phyloP scores from a whole-genome alignment of 495 filamentous ascomycete species.

The Penicillium silybi region DNA sequence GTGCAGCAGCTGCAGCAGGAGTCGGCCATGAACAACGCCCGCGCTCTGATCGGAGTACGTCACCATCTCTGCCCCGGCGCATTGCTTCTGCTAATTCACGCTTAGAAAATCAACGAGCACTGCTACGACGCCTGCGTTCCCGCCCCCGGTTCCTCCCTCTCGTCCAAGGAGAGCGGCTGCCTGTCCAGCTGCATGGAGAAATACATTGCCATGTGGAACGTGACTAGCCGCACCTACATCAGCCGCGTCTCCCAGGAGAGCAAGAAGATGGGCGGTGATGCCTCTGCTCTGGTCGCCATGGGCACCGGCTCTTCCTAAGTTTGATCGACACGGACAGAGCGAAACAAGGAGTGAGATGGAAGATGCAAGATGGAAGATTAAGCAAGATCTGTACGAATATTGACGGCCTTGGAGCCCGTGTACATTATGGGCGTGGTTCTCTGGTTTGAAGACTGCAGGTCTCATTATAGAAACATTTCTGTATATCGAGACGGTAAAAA shows the following conservation, averaged over 20 bases:
- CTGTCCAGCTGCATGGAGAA: constrained; percentile 92
- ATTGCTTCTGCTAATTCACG: constrained; percentile 3
- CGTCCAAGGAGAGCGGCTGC: constrained; percentile 69
- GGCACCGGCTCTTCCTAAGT: constrained; percentile 22
- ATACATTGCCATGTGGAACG: constrained; percentile 93
- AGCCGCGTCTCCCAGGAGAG: constrained; percentile 63
- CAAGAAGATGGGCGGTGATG: constrained; percentile 33
- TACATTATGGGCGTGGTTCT: constrained; percentile 27
- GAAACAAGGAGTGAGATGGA: background rate
- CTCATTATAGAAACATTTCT: constrained; percentile 20
- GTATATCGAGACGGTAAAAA: constrained; percentile 19
- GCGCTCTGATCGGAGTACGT: constrained; percentile 68
- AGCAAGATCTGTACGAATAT: constrained; percentile 23
- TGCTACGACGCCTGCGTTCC: constrained; percentile 94
- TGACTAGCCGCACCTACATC: constrained; percentile 72
- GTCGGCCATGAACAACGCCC: constrained; percentile 70
- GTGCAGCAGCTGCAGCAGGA: constrained; percentile 73
- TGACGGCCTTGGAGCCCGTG: constrained; percentile 23
- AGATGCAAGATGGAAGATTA: constrained; percentile 3
- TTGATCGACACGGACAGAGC: background rate
- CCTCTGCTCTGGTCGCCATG: constrained; percentile 23
- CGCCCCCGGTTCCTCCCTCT: constrained; percentile 74
- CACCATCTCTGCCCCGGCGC: background rate
- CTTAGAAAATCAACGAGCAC: constrained; percentile 90
- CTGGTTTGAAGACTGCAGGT: constrained; percentile 8